phyloP scores from a whole-genome alignment of 352 stramenopile species.

The Phytophthora colocasiae region DNA sequence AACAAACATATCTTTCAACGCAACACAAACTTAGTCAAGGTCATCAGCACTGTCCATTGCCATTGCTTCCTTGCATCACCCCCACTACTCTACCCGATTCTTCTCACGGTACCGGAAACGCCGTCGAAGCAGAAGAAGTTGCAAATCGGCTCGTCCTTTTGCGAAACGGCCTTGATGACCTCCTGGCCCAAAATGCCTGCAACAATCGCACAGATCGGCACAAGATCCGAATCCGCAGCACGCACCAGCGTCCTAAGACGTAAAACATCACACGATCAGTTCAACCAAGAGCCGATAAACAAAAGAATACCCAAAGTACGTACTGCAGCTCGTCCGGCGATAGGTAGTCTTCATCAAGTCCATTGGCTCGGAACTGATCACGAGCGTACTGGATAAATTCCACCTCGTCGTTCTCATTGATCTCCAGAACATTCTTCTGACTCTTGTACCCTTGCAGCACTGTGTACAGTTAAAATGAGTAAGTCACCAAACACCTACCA shows the following conservation, averaged over 20 bases:
- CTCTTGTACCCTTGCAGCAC: constrained; percentile 72
- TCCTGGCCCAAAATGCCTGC: constrained; percentile 98
- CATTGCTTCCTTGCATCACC: constrained; percentile 15
- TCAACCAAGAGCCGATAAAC: not conserved
- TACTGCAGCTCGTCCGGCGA: constrained; percentile 58
- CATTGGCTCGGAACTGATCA: constrained; percentile 56
- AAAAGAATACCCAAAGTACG: not conserved
- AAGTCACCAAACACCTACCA: no score
- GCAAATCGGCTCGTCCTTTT: constrained; percentile 96
- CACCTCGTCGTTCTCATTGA: constrained; percentile 28
- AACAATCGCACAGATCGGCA: constrained; percentile 95
- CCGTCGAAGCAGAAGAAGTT: constrained; percentile 97
- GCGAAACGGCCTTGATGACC: constrained; percentile 98
- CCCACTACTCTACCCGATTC: constrained; percentile 51
- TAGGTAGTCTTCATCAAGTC: constrained; percentile 71
- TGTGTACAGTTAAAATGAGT: constrained; percentile 22
- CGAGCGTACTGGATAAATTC: constrained; percentile 71
- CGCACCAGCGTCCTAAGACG: constrained; percentile 44
- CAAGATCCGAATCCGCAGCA: constrained; percentile 69
- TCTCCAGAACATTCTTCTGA: constrained; percentile 16
- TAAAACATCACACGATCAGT: not conserved
- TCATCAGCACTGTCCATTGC: constrained; percentile 4
- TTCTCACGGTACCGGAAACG: constrained; percentile 56
- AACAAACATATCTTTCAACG: constrained; percentile 12
- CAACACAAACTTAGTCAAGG: constrained; percentile 16